Evolutionary conservation across 257 asterid genomes (phyloP).

Genomic region (Petunia axillaris): DNA sequence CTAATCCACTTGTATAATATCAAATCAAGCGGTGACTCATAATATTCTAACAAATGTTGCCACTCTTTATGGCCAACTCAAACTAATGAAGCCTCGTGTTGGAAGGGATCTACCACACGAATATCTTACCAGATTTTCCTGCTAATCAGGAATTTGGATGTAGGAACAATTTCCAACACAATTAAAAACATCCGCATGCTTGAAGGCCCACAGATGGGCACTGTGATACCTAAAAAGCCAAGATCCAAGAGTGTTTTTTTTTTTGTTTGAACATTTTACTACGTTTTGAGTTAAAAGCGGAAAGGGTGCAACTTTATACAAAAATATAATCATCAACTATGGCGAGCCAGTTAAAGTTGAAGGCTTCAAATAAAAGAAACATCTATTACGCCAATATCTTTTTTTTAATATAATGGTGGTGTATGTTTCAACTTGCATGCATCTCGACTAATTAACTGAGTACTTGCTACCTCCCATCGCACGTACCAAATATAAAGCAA

Average conservation of each 20-base stretch:
- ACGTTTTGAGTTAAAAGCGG: background rate
- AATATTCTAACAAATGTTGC: background rate
- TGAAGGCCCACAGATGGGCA: background rate
- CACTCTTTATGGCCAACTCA: background rate
- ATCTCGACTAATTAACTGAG: background rate
- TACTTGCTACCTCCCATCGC: background rate
- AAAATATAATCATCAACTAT: background rate
- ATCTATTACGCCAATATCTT: background rate
- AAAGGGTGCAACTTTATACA: background rate
- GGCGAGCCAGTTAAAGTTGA: background rate
- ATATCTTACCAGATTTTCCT: background rate
- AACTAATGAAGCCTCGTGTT: background rate
- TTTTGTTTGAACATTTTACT: background rate
- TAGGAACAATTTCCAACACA: background rate
- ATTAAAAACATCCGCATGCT: background rate
- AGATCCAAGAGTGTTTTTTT: background rate
- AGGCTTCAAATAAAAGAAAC: background rate
- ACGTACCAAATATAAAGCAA: background rate
- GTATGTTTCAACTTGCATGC: background rate
- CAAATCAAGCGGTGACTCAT: conserved; percentile 3
- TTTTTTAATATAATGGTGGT: background rate
- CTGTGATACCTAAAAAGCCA: background rate
- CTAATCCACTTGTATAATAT: background rate
- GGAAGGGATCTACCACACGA: background rate
- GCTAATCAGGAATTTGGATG: background rate